These are phyloP conservation scores for Colletotrichum sojae DNA, from an alignment of 2,329 filamentous ascomycete genomes.

Conservation along the genomic window DNA sequence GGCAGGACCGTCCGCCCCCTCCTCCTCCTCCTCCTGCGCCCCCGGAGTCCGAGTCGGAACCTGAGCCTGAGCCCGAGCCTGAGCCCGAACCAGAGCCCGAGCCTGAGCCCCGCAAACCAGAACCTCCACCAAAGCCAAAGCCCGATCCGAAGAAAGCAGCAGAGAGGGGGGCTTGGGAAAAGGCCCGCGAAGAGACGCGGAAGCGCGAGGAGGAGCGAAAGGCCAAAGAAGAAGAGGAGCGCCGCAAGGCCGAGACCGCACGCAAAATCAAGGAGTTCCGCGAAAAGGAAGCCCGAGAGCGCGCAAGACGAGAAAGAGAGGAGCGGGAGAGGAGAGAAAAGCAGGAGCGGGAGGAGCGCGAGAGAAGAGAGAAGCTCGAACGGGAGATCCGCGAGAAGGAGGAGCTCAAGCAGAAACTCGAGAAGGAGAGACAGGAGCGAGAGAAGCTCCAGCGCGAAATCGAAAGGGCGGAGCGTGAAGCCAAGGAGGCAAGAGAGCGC, in stretches of 20 bases:
- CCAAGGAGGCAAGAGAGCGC: conserved; percentile 41
- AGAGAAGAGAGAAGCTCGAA: conserved; percentile 53
- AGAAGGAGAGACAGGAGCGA: conserved; percentile 50
- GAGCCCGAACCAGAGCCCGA: conserved; percentile 42
- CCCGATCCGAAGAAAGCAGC: conserved; percentile 42
- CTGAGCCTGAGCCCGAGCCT: conserved; percentile 36
- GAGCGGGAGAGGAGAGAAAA: conserved; percentile 59
- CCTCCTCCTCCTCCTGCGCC: conserved; percentile 41
- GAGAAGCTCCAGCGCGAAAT: conserved; percentile 58
- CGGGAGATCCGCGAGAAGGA: conserved; percentile 51
- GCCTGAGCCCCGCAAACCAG: conserved; percentile 46
- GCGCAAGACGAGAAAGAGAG: conserved; percentile 56
- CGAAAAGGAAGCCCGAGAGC: conserved; percentile 68
- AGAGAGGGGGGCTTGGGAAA: conserved; percentile 45
- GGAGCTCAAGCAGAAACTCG: conserved; percentile 49
- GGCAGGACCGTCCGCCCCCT: conserved; percentile 50
- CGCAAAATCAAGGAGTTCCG: conserved; percentile 67
- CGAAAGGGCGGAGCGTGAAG: conserved; percentile 63
- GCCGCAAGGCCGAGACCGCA: conserved; percentile 69
- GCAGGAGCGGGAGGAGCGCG: conserved; percentile 47
- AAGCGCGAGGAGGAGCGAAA: conserved; percentile 76
- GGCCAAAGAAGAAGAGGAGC: conserved; percentile 72
- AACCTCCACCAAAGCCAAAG: conserved; percentile 44
- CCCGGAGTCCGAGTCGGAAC: conserved; percentile 41
- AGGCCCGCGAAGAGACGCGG: conserved; percentile 72